Percentiles rank a stretch among this genome's conserved stretches.
Conservation (phyloP, 1,139 yeast genomes). For the Suhomyces anneliseae region DNA sequence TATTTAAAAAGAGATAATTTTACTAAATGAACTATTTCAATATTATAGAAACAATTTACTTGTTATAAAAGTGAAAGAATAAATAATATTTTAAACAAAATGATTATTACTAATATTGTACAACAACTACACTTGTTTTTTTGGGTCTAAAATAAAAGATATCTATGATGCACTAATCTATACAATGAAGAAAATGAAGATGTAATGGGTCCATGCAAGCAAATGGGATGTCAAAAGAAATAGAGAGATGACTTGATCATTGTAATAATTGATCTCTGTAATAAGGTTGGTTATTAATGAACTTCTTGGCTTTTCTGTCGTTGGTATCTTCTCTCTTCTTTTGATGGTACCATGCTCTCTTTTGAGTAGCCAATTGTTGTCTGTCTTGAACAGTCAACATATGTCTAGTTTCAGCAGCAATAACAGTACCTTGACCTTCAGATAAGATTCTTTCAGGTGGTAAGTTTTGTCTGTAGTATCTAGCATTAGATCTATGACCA, state of each 20-base stretch:
- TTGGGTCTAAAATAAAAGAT: not conserved
- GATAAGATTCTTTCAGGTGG: conserved; percentile 70
- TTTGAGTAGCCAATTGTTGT: conserved; percentile 58
- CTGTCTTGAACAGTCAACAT: conserved; percentile 55
- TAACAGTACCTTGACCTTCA: conserved; percentile 92
- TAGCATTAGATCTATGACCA: conserved; percentile 85
- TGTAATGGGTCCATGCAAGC: not conserved
- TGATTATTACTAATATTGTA: no score
- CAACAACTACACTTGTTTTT: no score
- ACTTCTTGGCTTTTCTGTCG: conserved; percentile 78
- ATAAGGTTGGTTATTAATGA: conserved; percentile 85
- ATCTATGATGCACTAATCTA: not conserved
- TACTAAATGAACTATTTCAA: not conserved
- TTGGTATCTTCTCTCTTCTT: conserved; percentile 64
- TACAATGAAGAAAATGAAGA: not conserved
- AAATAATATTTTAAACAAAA: no score
- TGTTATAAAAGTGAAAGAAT: no score
- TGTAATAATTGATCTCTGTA: conserved; percentile 90
- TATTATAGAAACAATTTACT: no score
- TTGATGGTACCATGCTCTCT: conserved; percentile 76
- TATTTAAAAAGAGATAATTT: not conserved
- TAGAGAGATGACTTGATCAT: conserved; percentile 29
- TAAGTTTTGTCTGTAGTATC: conserved; percentile 78
- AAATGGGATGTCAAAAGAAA: not conserved
- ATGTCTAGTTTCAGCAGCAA: conserved; percentile 89